A percentile compares a stretch with the other conserved stretches of the same genome.
These are phyloP conservation scores for Poa annua DNA, from an alignment of 176 grass and related monocot species.

Conservation along the genomic window DNA sequence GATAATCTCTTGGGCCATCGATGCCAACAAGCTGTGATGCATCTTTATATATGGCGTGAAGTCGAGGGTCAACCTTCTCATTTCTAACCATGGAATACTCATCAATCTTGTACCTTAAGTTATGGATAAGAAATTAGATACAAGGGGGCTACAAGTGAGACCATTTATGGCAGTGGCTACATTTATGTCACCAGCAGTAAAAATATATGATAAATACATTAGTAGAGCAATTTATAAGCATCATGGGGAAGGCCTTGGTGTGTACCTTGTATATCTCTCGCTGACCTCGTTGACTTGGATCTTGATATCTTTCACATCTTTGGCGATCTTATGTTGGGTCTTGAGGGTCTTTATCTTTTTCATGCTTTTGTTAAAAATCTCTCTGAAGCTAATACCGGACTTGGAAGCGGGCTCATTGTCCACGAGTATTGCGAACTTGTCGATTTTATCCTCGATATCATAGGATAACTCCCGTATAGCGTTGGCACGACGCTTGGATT, in stretches of 20 bases:
- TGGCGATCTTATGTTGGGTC: background rate
- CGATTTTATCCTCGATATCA: background rate
- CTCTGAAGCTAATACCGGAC: no score
- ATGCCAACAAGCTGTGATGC: background rate
- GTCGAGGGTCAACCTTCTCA: background rate
- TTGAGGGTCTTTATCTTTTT: background rate
- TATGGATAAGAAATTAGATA: no score
- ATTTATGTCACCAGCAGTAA: no score
- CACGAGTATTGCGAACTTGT: background rate
- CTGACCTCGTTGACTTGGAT: background rate
- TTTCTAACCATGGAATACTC: background rate
- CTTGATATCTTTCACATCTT: background rate
- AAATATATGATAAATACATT: no score
- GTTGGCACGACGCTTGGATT: background rate
- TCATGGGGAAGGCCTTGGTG: background rate
- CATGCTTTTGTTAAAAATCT: background rate
- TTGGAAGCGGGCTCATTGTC: background rate
- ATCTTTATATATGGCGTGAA: background rate
- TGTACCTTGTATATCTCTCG: background rate
- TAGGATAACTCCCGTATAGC: background rate
- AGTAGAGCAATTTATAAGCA: no score
- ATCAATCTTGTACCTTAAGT: background rate
- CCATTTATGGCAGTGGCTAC: no score
- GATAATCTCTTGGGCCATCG: background rate
- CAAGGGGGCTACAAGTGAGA: no score